A percentile compares a stretch with the other conserved stretches of the same genome.
phyloP scores from a whole-genome alignment of 805 yeast species.

The Saccharomycopsis javanensis region DNA sequence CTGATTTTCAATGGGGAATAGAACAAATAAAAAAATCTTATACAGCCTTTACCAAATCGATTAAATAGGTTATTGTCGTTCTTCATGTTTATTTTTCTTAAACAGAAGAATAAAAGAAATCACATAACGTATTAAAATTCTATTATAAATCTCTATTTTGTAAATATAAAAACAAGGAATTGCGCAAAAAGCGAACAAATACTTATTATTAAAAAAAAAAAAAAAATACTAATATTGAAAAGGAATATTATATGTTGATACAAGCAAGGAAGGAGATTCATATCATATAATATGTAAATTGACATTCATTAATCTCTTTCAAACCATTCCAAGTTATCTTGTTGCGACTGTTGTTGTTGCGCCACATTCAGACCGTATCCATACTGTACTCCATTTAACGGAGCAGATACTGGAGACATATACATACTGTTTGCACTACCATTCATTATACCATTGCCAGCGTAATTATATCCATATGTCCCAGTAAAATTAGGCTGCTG shows the following conservation, averaged over 20 bases:
- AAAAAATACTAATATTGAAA: not conserved
- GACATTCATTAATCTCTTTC: slow-evolving; percentile 11
- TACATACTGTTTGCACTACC: not conserved
- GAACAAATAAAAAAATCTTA: slow-evolving; percentile 10
- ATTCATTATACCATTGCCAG: not conserved
- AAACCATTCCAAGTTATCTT: slow-evolving; percentile 19
- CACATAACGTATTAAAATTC: not conserved
- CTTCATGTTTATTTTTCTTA: not conserved
- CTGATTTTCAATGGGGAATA: slow-evolving; percentile 31
- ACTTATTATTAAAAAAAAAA: not conserved
- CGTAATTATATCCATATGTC: not conserved
- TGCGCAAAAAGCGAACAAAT: not conserved
- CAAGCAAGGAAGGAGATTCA: not conserved
- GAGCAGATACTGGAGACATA: not conserved
- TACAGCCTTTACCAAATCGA: not conserved
- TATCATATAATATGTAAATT: not conserved
- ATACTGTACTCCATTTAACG: not conserved
- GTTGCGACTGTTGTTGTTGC: slow-evolving; percentile 7
- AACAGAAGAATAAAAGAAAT: not conserved
- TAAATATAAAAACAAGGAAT: not conserved
- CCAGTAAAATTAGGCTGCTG: not conserved
- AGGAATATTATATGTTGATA: not conserved
- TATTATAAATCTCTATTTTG: not conserved
- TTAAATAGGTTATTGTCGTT: too few species aligned
- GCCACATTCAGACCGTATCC: not conserved